Evolutionary conservation across 1,284 basidiomycete genomes (phyloP).

Genomic region (Microbotryum intermedium): DNA sequence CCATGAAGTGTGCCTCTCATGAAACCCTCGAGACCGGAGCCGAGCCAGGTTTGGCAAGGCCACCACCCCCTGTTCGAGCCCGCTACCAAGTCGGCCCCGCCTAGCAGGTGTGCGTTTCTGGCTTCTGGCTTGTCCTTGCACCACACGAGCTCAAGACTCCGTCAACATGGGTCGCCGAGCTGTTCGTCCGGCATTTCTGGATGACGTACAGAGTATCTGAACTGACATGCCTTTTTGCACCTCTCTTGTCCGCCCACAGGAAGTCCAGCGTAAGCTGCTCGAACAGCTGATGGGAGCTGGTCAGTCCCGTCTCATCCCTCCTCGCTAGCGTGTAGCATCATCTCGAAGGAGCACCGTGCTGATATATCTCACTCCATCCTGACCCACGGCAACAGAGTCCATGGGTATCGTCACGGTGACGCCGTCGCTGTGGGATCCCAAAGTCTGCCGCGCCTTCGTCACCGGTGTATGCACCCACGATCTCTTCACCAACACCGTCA

Average conservation of each 20-base stretch:
- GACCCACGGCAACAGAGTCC: slow-evolving; percentile 66
- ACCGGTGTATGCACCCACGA: slow-evolving; percentile 97
- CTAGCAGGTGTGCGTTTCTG: background rate
- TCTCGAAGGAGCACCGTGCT: too few species aligned
- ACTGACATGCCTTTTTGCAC: too few species aligned
- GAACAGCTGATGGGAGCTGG: slow-evolving; percentile 55
- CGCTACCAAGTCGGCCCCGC: too few species aligned
- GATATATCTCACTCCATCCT: slow-evolving; percentile 1
- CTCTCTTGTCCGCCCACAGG: background rate
- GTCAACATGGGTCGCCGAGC: background rate
- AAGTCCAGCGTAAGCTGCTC: slow-evolving; percentile 69
- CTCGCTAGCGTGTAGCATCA: background rate
- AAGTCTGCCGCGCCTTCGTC: slow-evolving; percentile 98
- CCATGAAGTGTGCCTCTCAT: too few species aligned
- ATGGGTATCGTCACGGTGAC: slow-evolving; percentile 91
- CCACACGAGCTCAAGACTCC: background rate
- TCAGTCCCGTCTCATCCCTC: slow-evolving; percentile 3
- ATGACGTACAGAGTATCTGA: background rate
- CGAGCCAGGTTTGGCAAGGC: too few species aligned
- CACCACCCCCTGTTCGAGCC: too few species aligned
- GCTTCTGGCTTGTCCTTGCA: background rate
- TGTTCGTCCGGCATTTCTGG: background rate
- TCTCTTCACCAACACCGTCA: slow-evolving; percentile 93
- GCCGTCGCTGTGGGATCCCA: slow-evolving; percentile 89
- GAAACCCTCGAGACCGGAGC: too few species aligned